Evolutionary conservation across 2,329 filamentous ascomycete genomes (phyloP).

Genomic region (Sclerotinia glacialis): DNA sequence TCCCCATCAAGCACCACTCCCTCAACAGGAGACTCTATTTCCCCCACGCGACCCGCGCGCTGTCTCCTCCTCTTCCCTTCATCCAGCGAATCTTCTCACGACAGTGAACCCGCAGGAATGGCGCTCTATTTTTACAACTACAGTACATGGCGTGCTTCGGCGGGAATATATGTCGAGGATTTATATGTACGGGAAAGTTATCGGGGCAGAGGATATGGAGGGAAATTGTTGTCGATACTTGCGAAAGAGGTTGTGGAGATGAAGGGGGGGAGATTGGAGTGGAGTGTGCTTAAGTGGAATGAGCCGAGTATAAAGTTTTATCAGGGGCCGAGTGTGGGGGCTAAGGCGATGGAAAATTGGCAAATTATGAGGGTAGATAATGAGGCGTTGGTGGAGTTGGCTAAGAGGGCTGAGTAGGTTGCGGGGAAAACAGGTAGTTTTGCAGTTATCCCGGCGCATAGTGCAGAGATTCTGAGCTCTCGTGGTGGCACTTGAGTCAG

Average conservation of each 20-base stretch:
- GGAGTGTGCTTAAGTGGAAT: slow-evolving; percentile 93
- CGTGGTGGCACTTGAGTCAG: not conserved
- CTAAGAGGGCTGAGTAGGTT: slow-evolving; percentile 27
- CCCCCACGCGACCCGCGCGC: slow-evolving; percentile 63
- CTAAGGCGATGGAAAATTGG: slow-evolving; percentile 67
- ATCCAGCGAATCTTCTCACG: slow-evolving; percentile 35
- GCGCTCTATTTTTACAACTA: slow-evolving; percentile 96
- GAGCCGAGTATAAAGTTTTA: slow-evolving; percentile 88
- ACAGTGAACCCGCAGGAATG: slow-evolving; percentile 60
- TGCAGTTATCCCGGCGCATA: not conserved
- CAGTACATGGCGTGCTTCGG: slow-evolving; percentile 82
- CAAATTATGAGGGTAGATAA: slow-evolving; percentile 72
- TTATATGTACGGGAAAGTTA: slow-evolving; percentile 74
- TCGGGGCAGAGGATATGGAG: slow-evolving; percentile 77
- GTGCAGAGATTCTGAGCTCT: not conserved
- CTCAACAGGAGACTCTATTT: slow-evolving; percentile 52
- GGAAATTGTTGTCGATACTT: slow-evolving; percentile 67
- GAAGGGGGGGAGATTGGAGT: slow-evolving; percentile 75
- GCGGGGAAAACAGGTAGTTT: not conserved
- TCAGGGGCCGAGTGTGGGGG: slow-evolving; percentile 55
- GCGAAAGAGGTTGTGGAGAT: slow-evolving; percentile 76
- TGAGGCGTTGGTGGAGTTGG: slow-evolving; percentile 60
- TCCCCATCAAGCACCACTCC: slow-evolving; percentile 46
- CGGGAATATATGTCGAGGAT: slow-evolving; percentile 92
- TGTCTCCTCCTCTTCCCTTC: slow-evolving; percentile 64